These are phyloP conservation scores for Cystofilobasidium capitatum DNA, from an alignment of 768 basidiomycete genomes.

Conservation along the genomic window DNA sequence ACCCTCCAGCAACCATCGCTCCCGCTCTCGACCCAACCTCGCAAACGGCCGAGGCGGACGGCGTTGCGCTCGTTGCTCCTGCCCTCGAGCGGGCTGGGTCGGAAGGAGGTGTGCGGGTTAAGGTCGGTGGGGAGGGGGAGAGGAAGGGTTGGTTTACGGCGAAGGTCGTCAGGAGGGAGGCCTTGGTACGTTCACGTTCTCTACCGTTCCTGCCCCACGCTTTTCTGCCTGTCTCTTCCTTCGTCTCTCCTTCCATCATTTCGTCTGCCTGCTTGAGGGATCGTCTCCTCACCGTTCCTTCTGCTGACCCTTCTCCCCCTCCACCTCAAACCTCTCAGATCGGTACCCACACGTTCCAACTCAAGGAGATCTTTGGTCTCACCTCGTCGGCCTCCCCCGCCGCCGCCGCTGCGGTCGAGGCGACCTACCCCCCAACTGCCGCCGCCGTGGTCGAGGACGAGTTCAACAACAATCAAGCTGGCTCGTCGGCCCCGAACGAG, in stretches of 20 bases:
- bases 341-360: conserved; percentile 83
- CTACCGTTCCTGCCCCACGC: too few species aligned
- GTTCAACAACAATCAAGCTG: conserved; percentile 45
- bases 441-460: conserved; percentile 41
- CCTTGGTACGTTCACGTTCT: conserved; percentile 44
- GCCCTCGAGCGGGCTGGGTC: conserved; percentile 27
- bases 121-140: not conserved
- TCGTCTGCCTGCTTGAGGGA: too few species aligned
- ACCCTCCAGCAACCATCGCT: not conserved
- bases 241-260: not conserved
- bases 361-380: conserved; percentile 90
- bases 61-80: conserved; percentile 45
- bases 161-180: conserved; percentile 84
- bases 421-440: conserved; percentile 35
- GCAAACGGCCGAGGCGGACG: conserved; percentile 39
- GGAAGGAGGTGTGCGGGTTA: conserved; percentile 1
- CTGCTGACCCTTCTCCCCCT: conserved; percentile 35
- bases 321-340: conserved; percentile 45
- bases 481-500: conserved; percentile 49
- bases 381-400: conserved; percentile 44
- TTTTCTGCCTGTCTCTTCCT: too few species aligned
- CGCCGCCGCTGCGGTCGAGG: conserved; percentile 40
- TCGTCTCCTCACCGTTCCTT: conserved; percentile 17
- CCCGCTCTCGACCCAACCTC: not conserved
- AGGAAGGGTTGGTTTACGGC: conserved; percentile 62